A percentile compares a stretch with the other conserved stretches of the same genome.
phyloP scores from a whole-genome alignment of 352 stramenopile species.

The Phytophthora hibernalis region DNA sequence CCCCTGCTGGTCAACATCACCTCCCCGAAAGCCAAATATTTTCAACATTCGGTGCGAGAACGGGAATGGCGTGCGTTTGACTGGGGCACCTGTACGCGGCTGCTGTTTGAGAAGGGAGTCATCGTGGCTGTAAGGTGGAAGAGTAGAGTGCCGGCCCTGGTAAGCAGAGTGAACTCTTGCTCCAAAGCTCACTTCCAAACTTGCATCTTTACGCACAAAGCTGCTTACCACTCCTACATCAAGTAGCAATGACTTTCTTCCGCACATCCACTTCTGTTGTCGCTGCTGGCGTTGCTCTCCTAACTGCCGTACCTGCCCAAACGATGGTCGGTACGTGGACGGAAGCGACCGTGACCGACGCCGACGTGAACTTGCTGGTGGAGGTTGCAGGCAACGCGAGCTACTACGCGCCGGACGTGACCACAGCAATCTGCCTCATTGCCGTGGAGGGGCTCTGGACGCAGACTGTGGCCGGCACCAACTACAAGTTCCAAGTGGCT shows the following conservation, averaged over 20 bases:
- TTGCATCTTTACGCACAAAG: slow-evolving; percentile 21
- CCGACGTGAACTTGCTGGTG: slow-evolving; percentile 39
- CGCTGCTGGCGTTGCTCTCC: slow-evolving; percentile 1
- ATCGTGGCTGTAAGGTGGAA: slow-evolving; percentile 4
- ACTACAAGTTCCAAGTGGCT: slow-evolving; percentile 58
- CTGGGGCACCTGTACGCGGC: neutral
- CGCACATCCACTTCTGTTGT: slow-evolving; percentile 2
- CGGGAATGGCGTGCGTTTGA: slow-evolving; percentile 12
- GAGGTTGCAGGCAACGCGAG: slow-evolving; percentile 34
- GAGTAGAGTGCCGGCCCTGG: slow-evolving; percentile 10
- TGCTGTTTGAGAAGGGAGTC: neutral
- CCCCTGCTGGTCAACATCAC: slow-evolving; percentile 20
- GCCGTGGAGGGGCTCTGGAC: slow-evolving; percentile 41
- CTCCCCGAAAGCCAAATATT: slow-evolving; percentile 1
- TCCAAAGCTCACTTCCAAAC: slow-evolving; percentile 23
- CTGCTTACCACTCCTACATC: slow-evolving; percentile 3
- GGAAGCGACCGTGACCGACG: slow-evolving; percentile 27
- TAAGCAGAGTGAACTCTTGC: neutral
- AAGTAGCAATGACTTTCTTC: slow-evolving; percentile 21
- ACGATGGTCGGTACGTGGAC: slow-evolving; percentile 31
- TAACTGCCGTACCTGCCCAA: slow-evolving; percentile 24
- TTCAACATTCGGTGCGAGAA: slow-evolving; percentile 1
- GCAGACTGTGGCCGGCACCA: slow-evolving; percentile 58
- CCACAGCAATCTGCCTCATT: slow-evolving; percentile 46
- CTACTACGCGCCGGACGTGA: slow-evolving; percentile 46